Conservation (phyloP, 495 filamentous ascomycete species). For the Tuber umbilicatum region DNA sequence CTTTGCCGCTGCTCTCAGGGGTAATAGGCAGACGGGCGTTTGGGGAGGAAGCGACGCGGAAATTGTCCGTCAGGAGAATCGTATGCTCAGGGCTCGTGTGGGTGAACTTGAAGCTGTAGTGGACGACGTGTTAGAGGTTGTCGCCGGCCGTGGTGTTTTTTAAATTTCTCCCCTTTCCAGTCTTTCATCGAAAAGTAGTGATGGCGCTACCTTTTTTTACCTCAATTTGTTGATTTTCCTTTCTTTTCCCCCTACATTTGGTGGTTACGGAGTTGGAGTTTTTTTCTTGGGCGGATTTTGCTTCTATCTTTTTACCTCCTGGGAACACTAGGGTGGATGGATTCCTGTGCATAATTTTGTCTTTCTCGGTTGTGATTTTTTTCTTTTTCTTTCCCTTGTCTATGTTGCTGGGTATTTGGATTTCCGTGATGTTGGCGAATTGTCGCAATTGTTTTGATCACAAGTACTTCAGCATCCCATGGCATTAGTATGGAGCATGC, state of each 20-base stretch:
- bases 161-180: slow-evolving; percentile 7
- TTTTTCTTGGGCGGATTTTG: slow-evolving; percentile 7
- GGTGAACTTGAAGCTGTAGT: slow-evolving; percentile 61
- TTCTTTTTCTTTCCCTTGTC: background rate
- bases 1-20: slow-evolving; percentile 26
- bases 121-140: slow-evolving; percentile 63
- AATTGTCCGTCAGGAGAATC: slow-evolving; percentile 66
- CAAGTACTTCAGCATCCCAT: background rate
- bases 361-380: background rate
- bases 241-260: slow-evolving; percentile 10
- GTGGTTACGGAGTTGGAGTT: slow-evolving; percentile 20
- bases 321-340: background rate
- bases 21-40: slow-evolving; percentile 54
- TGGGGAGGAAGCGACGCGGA: slow-evolving; percentile 66
- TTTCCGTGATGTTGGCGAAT: background rate
- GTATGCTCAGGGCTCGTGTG: slow-evolving; percentile 60
- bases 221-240: slow-evolving; percentile 8
- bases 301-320: background rate
- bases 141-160: slow-evolving; percentile 42
- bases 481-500: background rate
- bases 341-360: background rate
- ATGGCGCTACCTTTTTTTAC: slow-evolving; percentile 11
- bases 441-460: background rate
- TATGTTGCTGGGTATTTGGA: background rate
- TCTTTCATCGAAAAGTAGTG: slow-evolving; percentile 6